Evolutionary conservation across 2,329 filamentous ascomycete genomes (phyloP), one percentile per base, ranked within the genome.

Genomic region (Fusarium coicis): DNA sequence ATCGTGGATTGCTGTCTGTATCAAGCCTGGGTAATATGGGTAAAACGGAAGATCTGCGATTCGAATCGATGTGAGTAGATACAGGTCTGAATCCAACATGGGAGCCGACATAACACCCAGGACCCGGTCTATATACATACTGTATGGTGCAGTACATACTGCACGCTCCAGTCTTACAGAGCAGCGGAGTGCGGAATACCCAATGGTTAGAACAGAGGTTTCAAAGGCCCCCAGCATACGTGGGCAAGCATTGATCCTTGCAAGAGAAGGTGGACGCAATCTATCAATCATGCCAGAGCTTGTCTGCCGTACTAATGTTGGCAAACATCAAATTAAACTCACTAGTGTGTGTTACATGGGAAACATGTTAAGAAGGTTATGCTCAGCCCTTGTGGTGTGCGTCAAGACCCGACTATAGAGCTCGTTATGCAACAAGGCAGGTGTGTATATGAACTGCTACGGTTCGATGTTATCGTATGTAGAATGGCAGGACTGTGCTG

Each of bases 1-100:
- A 66, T 59, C 64, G 55, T 66, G 59, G 54, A 44, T 34, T 43
- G 65, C 44, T 64, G 58, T 30, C 60, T 55, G 54, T 36, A 74
- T 66, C 26, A n/a, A 47, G 26, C 44, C 49, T 63, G 55, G 44
- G 26, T 40, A 54, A 46, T 63, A 54, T 60, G 52, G 57, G 36
- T 59, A 73, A 56, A 70, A 57, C 59, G 47, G 28, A 57, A 46
- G 69, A 68, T 75, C 66, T 75, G 50, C 72, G 70, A 73, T 68
- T 57, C 54, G 58, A 30, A 55, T 58, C 44, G 66, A 71, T 66
- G 44, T 28, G 52, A 53, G 47, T 59, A 62, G 30, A 66, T 49
- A 59, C 50, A 44, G 54, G 32, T 23, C 46, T 42, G 63, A 23
- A 52, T 55, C 54, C 34, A 68, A 40, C 47, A 57, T 42, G 30